These are phyloP conservation scores for Carallia pectinifolia DNA, from an alignment of 345 rosid genomes.

Conservation along the genomic window DNA sequence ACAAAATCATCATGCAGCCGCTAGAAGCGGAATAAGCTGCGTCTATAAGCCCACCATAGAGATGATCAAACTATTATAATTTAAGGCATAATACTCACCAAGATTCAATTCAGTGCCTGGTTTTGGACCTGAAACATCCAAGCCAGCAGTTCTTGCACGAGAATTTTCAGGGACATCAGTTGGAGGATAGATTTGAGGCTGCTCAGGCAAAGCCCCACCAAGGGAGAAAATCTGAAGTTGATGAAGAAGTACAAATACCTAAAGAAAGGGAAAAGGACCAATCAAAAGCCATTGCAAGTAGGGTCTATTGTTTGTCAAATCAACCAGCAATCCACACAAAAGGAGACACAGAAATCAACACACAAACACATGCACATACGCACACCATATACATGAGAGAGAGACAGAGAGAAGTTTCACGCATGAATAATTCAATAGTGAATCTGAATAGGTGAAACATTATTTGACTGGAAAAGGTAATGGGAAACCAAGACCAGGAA, in stretches of 20 bases:
- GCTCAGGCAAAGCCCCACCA: slow-evolving; percentile 76
- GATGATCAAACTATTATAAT: background rate
- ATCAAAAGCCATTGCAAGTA: background rate
- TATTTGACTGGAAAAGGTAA: no score
- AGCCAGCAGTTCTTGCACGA: slow-evolving; percentile 62
- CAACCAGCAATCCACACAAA: background rate
- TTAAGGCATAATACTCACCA: slow-evolving; percentile 45
- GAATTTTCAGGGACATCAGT: slow-evolving; percentile 47
- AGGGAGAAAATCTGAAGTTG: slow-evolving; percentile 82
- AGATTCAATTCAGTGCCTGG: slow-evolving; percentile 73
- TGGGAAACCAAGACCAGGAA: background rate
- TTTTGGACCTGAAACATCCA: slow-evolving; percentile 72
- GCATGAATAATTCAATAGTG: no score
- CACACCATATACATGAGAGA: no score
- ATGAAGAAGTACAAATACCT: slow-evolving; percentile 91
- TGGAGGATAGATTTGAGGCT: slow-evolving; percentile 57
- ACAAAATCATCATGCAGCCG: background rate
- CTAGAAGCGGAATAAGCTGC: background rate
- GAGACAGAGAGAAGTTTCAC: no score
- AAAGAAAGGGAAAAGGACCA: slow-evolving; percentile 9
- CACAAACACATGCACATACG: no score
- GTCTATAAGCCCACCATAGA: background rate
- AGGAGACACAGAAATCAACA: background rate
- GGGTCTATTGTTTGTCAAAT: no score
- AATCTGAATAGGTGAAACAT: no score